These are phyloP conservation scores for Aspergillus sp. DNA, from an alignment of 2,329 filamentous ascomycete genomes.

Conservation along the genomic window DNA sequence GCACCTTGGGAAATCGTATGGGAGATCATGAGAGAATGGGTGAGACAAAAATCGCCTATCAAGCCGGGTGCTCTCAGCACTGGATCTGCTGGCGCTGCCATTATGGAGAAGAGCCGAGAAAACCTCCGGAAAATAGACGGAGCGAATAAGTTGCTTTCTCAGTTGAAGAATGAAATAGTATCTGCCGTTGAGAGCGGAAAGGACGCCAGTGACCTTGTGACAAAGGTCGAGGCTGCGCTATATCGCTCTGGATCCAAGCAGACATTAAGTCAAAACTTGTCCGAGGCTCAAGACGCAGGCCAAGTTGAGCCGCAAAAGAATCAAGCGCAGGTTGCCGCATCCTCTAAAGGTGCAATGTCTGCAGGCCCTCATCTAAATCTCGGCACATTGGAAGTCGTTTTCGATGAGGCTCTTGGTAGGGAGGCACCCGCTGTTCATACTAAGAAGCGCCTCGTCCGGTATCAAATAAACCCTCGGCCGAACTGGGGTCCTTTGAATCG, in stretches of 20 bases:
- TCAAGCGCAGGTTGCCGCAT: background rate
- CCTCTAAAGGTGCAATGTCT: background rate
- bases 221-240: slow-evolving; percentile 40
- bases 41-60: slow-evolving; percentile 71
- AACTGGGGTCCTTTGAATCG: slow-evolving; percentile 85
- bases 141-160: slow-evolving; percentile 25
- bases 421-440: slow-evolving; percentile 48
- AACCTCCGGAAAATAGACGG: slow-evolving; percentile 23
- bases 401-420: slow-evolving; percentile 74
- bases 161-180: slow-evolving; percentile 33
- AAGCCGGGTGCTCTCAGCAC: slow-evolving; percentile 67
- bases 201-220: slow-evolving; percentile 35
- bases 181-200: slow-evolving; percentile 27
- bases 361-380: slow-evolving; percentile 17
- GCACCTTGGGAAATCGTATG: slow-evolving; percentile 87
- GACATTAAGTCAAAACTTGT: slow-evolving; percentile 5
- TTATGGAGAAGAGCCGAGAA: slow-evolving; percentile 51
- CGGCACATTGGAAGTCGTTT: slow-evolving; percentile 59
- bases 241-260: slow-evolving; percentile 30
- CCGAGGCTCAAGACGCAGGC: too few species aligned
- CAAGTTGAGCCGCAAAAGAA: background rate
- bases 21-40: slow-evolving; percentile 92
- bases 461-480: slow-evolving; percentile 82
- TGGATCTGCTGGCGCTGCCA: slow-evolving; percentile 65
- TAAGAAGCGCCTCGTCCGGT: slow-evolving; percentile 69